Evolutionary conservation across 164 flowering plant genomes (phyloP), one percentile per base, ranked within the genome.

Genomic region (Liriodendron chinense): DNA sequence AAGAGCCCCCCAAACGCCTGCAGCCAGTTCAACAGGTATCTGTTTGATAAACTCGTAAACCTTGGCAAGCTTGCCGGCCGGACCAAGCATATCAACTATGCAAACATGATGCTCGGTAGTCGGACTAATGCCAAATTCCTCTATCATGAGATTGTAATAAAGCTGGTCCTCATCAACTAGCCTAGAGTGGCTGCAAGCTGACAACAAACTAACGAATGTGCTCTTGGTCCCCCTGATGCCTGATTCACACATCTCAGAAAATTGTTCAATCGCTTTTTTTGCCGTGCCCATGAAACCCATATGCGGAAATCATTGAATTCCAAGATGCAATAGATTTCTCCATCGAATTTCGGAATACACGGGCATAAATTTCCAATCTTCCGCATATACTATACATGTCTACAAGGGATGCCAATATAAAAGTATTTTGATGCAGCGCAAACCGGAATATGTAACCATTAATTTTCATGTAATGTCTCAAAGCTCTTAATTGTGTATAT

Each of bases 1-100:
- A 28, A 87, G 67, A 57, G 89, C 86, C 10, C 88, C 87, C 85
- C 85, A 87, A 18, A 84, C 80, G 8, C 86, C 86, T 43, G 83
- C 43, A 43, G 81, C 76, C 10, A 84, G 78, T 49, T 69, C 56
- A 1, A 4, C 53, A 3, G 72, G 72, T 48, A 84, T 69, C 47
- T 53, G 67, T 69, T 68, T 73, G 43, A 83, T 77, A 53, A 83
- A 80, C 34, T 77, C 75, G 25, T 80, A 78, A 26, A 85, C 88
- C 74, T 85, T 81, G 43, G 28, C 23, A n/a, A 85, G 81, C 77
- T 69, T 80, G 53, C 88, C 86, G 7, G 82, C 79, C 74, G 82
- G 62, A 25, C 86, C 85, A 43, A 85, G 83, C 82, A 83, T 76
- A 56, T 85, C 85, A 22, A 82, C 84, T 50, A 82, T 64, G 66